A percentile compares a stretch with the other conserved stretches of the same genome.
Conservation (phyloP, 1,139 yeast species). For the Magnusiomyces fungicola region DNA sequence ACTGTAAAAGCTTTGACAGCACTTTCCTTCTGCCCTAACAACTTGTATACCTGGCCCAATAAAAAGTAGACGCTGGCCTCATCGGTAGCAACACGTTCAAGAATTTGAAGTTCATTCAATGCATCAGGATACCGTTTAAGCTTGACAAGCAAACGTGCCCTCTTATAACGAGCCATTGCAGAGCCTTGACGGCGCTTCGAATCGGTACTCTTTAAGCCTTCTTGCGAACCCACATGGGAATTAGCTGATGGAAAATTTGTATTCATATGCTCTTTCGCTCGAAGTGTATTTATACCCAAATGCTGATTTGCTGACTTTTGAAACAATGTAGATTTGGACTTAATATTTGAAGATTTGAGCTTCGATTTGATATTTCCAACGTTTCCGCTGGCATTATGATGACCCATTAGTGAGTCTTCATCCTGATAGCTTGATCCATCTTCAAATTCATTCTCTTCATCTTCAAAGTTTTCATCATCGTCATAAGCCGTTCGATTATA, state of each 20-base stretch:
- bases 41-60: slow-evolving; percentile 78
- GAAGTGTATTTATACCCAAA: background rate
- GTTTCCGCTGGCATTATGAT: background rate
- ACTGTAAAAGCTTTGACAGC: slow-evolving; percentile 85
- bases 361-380: too few species aligned
- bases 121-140: slow-evolving; percentile 70
- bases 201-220: background rate
- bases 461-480: slow-evolving; percentile 1
- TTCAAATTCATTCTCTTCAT: slow-evolving; percentile 1
- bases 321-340: background rate
- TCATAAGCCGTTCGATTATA: too few species aligned
- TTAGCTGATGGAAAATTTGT: background rate
- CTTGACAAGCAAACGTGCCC: slow-evolving; percentile 72
- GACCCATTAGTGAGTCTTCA: background rate
- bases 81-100: slow-evolving; percentile 77
- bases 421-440: slow-evolving; percentile 1
- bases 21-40: slow-evolving; percentile 61
- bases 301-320: too few species aligned
- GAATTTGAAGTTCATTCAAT: slow-evolving; percentile 60
- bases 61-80: slow-evolving; percentile 91
- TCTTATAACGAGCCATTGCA: slow-evolving; percentile 81
- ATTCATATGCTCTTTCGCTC: background rate
- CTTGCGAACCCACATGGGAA: background rate
- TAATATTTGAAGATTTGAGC: background rate
- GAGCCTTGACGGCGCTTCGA: slow-evolving; percentile 34